Percentiles rank a stretch among this genome's conserved stretches.
phyloP scores from a whole-genome alignment of 225 moss, liverwort and hornwort species.

The Physcomitrium patens region DNA sequence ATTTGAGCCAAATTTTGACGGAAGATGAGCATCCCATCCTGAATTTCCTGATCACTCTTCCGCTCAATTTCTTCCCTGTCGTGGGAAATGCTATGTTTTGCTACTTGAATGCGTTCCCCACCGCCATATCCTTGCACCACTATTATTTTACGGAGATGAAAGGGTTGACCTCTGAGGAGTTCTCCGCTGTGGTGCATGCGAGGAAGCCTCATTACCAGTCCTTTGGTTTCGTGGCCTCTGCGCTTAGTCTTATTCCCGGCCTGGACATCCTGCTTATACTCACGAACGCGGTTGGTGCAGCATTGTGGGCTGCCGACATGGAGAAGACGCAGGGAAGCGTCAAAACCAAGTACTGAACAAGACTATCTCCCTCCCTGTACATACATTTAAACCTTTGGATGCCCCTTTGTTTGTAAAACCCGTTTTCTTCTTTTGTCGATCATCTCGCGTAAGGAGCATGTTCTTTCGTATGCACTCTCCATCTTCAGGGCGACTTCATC shows the following conservation, averaged over 20 bases:
- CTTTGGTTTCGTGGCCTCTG: conserved; percentile 72
- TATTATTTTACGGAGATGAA: conserved; percentile 73
- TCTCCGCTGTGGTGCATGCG: conserved; percentile 68
- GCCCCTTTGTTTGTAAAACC: conserved; percentile 4
- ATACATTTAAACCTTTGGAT: conserved; percentile 21
- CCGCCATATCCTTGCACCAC: conserved; percentile 61
- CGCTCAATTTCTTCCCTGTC: conserved; percentile 79
- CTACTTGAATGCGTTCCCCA: conserved; percentile 69
- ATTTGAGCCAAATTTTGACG: conserved; percentile 51
- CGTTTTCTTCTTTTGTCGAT: too few species aligned
- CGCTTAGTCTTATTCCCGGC: conserved; percentile 70
- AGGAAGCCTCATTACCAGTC: conserved; percentile 72
- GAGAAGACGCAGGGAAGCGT: conserved; percentile 68
- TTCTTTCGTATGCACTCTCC: background rate
- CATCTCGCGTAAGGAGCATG: too few species aligned
- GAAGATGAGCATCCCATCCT: conserved; percentile 58
- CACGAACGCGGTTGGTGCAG: conserved; percentile 85
- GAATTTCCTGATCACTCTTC: conserved; percentile 67
- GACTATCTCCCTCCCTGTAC: conserved; percentile 15
- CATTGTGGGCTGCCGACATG: conserved; percentile 83
- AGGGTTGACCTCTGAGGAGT: conserved; percentile 63
- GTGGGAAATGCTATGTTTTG: conserved; percentile 68
- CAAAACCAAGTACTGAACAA: conserved; percentile 63
- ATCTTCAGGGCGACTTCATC: conserved; percentile 28
- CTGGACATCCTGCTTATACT: conserved; percentile 66